A percentile compares a stretch with the other conserved stretches of the same genome.
phyloP scores from a whole-genome alignment of 2,329 filamentous ascomycete species.

The Ophiosphaerella korrae region DNA sequence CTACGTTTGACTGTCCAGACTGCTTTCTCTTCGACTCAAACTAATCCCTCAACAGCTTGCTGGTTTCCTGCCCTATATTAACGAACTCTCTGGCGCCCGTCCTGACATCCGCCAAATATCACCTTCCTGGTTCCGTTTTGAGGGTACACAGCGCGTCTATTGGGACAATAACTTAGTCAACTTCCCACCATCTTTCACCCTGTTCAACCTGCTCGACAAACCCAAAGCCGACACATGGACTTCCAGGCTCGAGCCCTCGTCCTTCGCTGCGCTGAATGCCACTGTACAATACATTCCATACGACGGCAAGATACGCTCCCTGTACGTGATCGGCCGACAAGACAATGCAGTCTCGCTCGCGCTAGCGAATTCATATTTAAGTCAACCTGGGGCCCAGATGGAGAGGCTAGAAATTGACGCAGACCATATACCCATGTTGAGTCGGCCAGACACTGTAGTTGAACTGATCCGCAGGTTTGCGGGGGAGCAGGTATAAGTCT shows the following conservation, averaged over 20 bases:
- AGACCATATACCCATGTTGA: slow-evolving; percentile 34
- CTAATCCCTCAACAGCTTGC: slow-evolving; percentile 11
- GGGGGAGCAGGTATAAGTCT: not conserved
- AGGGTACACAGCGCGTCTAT: slow-evolving; percentile 12
- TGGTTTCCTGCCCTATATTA: slow-evolving; percentile 28
- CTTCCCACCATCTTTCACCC: slow-evolving; percentile 19
- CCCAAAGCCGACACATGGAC: slow-evolving; percentile 10
- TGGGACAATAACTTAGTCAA: slow-evolving; percentile 16
- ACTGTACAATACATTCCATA: slow-evolving; percentile 31
- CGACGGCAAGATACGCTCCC: slow-evolving; percentile 25
- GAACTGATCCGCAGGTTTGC: slow-evolving; percentile 19
- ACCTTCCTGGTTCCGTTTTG: slow-evolving; percentile 27
- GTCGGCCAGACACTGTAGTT: slow-evolving; percentile 24
- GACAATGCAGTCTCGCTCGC: slow-evolving; percentile 25
- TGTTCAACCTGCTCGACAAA: slow-evolving; percentile 30
- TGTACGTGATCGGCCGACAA: slow-evolving; percentile 25
- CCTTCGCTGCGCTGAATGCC: slow-evolving; percentile 27
- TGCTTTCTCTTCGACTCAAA: not conserved
- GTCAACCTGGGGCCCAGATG: slow-evolving; percentile 23
- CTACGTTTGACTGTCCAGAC: too few species aligned
- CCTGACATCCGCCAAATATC: slow-evolving; percentile 21
- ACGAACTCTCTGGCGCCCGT: slow-evolving; percentile 14
- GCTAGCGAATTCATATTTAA: slow-evolving; percentile 19
- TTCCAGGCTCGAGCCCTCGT: slow-evolving; percentile 18
- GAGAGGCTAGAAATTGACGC: slow-evolving; percentile 17